phyloP scores from a whole-genome alignment of 495 filamentous ascomycete species.

The Achaetomiella virescens region DNA sequence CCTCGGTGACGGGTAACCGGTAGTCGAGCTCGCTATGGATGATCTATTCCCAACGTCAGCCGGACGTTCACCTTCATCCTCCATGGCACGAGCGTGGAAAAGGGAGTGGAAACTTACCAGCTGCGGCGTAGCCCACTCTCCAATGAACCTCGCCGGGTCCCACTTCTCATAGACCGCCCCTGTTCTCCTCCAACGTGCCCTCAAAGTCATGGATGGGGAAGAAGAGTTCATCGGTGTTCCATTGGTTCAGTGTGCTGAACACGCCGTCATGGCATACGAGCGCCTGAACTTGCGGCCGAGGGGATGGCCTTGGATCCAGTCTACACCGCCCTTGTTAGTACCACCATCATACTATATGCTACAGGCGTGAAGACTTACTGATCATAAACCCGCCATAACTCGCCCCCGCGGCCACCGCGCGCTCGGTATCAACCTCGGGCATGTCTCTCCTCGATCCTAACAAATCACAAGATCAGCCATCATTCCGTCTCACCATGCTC shows the following conservation, averaged over 20 bases:
- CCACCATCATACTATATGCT: too few species aligned
- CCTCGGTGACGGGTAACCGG: slow-evolving; percentile 75
- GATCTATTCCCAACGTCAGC: slow-evolving; percentile 34
- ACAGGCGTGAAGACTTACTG: slow-evolving; percentile 37
- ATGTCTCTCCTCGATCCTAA: slow-evolving; percentile 58
- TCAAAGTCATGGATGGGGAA: slow-evolving; percentile 80
- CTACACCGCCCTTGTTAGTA: slow-evolving; percentile 22
- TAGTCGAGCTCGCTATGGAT: slow-evolving; percentile 94
- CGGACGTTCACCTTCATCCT: background rate
- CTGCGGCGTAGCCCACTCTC: slow-evolving; percentile 76
- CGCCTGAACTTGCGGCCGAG: slow-evolving; percentile 75
- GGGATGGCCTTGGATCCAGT: slow-evolving; percentile 66
- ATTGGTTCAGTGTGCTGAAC: slow-evolving; percentile 69
- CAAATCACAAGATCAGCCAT: too few species aligned
- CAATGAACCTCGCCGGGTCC: slow-evolving; percentile 66
- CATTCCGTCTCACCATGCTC: too few species aligned
- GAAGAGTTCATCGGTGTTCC: slow-evolving; percentile 79
- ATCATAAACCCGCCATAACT: slow-evolving; percentile 88
- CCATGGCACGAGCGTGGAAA: background rate
- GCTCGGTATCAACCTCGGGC: slow-evolving; percentile 65
- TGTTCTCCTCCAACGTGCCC: slow-evolving; percentile 69
- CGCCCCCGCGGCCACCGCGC: slow-evolving; percentile 77
- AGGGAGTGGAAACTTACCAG: slow-evolving; percentile 34
- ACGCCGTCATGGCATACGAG: slow-evolving; percentile 89
- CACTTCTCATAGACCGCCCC: slow-evolving; percentile 69